A percentile compares a stretch with the other conserved stretches of the same genome.
Evolutionary conservation across 208 protist genomes (phyloP).

Genomic region (Wallacemonas sp.): DNA sequence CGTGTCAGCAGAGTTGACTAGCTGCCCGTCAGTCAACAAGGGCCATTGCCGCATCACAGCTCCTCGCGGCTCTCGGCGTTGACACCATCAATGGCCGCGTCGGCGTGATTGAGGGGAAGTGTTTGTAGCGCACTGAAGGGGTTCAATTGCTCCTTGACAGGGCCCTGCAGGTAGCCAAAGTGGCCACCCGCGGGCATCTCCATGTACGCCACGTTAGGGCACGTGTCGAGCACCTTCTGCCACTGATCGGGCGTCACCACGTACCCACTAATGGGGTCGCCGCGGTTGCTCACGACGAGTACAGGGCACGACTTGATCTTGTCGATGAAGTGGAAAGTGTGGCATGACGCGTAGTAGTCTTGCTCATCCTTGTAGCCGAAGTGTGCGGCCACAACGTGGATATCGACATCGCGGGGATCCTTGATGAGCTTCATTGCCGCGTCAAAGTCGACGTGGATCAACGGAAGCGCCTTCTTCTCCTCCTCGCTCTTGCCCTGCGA

Average conservation of each 20-base stretch:
- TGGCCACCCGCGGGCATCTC: conserved; percentile 37
- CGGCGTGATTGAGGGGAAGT: conserved; percentile 6
- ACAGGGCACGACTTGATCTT: conserved; percentile 7
- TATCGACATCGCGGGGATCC: conserved; percentile 15
- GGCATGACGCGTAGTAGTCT: conserved; percentile 26
- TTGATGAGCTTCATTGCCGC: conserved; percentile 8
- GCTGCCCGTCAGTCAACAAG: too few relatives aligned
- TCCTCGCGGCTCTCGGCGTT: neutral
- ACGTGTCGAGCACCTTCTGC: conserved; percentile 12
- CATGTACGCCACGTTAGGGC: conserved; percentile 24
- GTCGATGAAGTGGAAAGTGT: conserved; percentile 14
- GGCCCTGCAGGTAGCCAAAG: conserved; percentile 28
- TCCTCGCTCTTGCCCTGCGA: conserved; percentile 14
- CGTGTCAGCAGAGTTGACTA: too few relatives aligned
- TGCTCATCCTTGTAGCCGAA: conserved; percentile 22
- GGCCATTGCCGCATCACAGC: too few relatives aligned
- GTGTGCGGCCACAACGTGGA: conserved; percentile 24
- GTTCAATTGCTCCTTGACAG: conserved; percentile 15
- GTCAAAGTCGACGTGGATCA: conserved; percentile 11
- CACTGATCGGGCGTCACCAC: conserved; percentile 10
- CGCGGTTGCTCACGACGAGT: conserved; percentile 13
- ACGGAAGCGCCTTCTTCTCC: conserved; percentile 7
- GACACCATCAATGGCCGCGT: neutral
- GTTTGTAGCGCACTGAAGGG: conserved; percentile 2
- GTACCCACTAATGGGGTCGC: conserved; percentile 29